Evolutionary conservation across 768 basidiomycete genomes (phyloP).

Genomic region (Tubosaeta sp.): DNA sequence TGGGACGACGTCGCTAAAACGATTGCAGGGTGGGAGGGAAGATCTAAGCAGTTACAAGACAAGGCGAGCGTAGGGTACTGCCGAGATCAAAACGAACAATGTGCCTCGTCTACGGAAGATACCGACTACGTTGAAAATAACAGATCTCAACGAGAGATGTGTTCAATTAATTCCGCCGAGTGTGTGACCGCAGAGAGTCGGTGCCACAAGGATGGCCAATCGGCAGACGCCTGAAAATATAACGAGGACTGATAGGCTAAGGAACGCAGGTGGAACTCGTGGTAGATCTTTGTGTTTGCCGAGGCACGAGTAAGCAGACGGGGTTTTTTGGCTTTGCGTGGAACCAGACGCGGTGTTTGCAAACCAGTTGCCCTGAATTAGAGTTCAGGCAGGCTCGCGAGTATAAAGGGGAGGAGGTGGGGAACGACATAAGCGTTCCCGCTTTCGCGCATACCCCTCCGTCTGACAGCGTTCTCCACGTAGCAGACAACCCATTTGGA

Average conservation of each 20-base stretch:
- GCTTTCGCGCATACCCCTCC: slow-evolving; percentile 1
- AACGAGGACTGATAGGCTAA: slow-evolving; percentile 29
- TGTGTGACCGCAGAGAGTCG: slow-evolving; percentile 24
- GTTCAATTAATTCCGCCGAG: slow-evolving; percentile 33
- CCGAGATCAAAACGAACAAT: slow-evolving; percentile 26
- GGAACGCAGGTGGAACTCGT: slow-evolving; percentile 20
- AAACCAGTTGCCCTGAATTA: slow-evolving; percentile 25
- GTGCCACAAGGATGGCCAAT: slow-evolving; percentile 47
- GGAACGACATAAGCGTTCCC: slow-evolving; percentile 13
- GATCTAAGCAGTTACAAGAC: slow-evolving; percentile 16
- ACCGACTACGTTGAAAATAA: slow-evolving; percentile 29
- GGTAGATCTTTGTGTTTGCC: slow-evolving; percentile 24
- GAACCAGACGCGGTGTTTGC: slow-evolving; percentile 30
- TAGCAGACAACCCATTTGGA: neutral
- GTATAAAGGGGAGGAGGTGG: slow-evolving; percentile 26
- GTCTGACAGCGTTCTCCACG: neutral
- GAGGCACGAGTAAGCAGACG: slow-evolving; percentile 27
- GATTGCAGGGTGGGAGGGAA: slow-evolving; percentile 6
- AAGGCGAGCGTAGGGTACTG: slow-evolving; percentile 8
- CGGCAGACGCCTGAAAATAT: slow-evolving; percentile 42
- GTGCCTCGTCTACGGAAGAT: slow-evolving; percentile 32
- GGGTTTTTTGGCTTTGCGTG: slow-evolving; percentile 28
- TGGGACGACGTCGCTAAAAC: slow-evolving; percentile 6
- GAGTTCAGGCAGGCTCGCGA: slow-evolving; percentile 24
- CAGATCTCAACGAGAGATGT: slow-evolving; percentile 46